phyloP scores from a whole-genome alignment of 306 rosid genomes.

The Comarum palustre region DNA sequence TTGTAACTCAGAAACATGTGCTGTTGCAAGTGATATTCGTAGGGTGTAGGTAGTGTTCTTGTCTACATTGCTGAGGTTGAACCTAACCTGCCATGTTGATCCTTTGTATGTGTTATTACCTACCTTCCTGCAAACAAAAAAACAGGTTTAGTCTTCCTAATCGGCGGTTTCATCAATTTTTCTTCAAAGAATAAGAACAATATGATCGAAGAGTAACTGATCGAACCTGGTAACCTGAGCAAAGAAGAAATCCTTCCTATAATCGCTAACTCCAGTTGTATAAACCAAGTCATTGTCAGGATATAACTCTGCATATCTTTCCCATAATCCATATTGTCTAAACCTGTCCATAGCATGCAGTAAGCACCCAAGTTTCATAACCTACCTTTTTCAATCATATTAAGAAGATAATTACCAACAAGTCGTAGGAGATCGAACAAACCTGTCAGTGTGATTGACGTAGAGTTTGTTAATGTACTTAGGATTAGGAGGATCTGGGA shows the following conservation, averaged over 20 bases:
- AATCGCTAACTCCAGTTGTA: constrained; percentile 31
- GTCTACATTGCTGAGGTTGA: constrained; percentile 22
- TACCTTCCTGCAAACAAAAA: constrained; percentile 18
- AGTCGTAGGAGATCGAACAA: neutral
- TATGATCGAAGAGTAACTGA: neutral
- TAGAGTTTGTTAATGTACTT: constrained; percentile 65
- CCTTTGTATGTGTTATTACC: constrained; percentile 32
- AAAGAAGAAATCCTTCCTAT: constrained; percentile 39
- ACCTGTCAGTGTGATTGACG: constrained; percentile 70
- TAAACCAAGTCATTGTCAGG: constrained; percentile 40
- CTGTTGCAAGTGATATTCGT: constrained; percentile 43
- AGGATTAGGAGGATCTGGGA: constrained; percentile 75
- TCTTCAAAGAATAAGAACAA: neutral
- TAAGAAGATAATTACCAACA: neutral
- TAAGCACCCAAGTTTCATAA: neutral
- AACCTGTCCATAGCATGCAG: constrained; percentile 24
- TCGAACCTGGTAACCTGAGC: constrained; percentile 49
- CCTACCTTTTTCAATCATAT: too few species aligned
- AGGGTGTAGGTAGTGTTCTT: constrained; percentile 27
- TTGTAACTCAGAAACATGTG: constrained; percentile 36
- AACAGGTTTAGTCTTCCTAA: neutral
- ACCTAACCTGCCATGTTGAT: constrained; percentile 50
- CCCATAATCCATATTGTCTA: constrained; percentile 54
- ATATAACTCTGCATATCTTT: constrained; percentile 40
- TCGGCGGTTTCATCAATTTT: neutral